Conservation (phyloP, 352 stramenopile species). For the Paralagenidium karlingii region DNA sequence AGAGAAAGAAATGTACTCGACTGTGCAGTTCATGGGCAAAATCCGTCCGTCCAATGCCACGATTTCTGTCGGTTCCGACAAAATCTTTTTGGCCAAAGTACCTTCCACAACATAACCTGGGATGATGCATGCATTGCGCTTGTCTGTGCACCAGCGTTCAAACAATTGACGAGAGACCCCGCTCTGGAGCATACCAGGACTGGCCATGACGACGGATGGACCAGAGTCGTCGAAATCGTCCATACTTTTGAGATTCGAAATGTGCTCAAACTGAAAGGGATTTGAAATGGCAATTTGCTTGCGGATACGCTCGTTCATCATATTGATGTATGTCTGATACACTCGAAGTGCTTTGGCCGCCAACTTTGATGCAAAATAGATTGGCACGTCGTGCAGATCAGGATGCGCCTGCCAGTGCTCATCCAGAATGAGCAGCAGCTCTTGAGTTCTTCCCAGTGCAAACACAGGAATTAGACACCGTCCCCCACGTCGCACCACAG, state of each 20-base stretch:
- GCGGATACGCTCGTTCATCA: slow-evolving; percentile 98
- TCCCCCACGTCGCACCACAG: slow-evolving; percentile 92
- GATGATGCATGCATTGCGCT: slow-evolving; percentile 98
- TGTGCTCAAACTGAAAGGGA: slow-evolving; percentile 95
- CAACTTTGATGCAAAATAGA: slow-evolving; percentile 98
- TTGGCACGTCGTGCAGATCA: slow-evolving; percentile 93
- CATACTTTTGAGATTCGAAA: slow-evolving; percentile 95
- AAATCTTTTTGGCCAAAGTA: slow-evolving; percentile 96
- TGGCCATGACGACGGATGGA: slow-evolving; percentile 97
- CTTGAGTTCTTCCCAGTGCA: slow-evolving; percentile 95
- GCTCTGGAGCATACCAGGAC: slow-evolving; percentile 97
- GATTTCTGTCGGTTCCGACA: slow-evolving; percentile 93
- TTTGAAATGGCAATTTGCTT: slow-evolving; percentile 97
- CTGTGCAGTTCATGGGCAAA: slow-evolving; percentile 90
- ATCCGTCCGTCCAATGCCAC: slow-evolving; percentile 88
- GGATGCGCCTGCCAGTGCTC: slow-evolving; percentile 96
- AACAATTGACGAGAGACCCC: slow-evolving; percentile 96
- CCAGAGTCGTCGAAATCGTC: slow-evolving; percentile 96
- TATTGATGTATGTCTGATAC: slow-evolving; percentile 99
- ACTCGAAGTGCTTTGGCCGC: slow-evolving; percentile 93
- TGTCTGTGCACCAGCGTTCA: slow-evolving; percentile 95
- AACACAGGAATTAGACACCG: slow-evolving; percentile 98
- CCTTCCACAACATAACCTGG: slow-evolving; percentile 98
- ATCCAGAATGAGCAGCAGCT: slow-evolving; percentile 98
- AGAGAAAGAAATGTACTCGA: slow-evolving; percentile 97